A percentile compares a stretch with the other conserved stretches of the same genome.
These are phyloP conservation scores for Fusarium sp. DNA, from an alignment of 2,329 filamentous ascomycete species.

Conservation along the genomic window DNA sequence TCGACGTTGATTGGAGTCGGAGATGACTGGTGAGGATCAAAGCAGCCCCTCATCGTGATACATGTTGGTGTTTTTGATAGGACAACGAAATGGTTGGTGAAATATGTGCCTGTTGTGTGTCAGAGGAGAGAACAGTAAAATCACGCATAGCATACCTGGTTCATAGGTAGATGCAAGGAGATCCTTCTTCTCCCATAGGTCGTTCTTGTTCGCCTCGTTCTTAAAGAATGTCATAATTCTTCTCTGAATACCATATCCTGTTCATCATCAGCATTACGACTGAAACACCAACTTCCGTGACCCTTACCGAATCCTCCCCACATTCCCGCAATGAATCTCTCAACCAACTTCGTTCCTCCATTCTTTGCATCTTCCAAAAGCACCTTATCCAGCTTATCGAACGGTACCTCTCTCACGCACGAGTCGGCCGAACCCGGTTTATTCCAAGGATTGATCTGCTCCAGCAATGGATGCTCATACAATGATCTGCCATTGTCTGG, in stretches of 20 bases:
- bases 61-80: constrained; percentile 22
- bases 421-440: constrained; percentile 32
- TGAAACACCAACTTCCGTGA: too few species aligned
- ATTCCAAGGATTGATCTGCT: constrained; percentile 31
- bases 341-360: constrained; percentile 28
- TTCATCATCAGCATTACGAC: rapidly evolving
- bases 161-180: constrained; percentile 28
- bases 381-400: not conserved
- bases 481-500: constrained; percentile 2
- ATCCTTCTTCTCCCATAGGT: constrained; percentile 32
- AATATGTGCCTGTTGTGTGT: constrained; percentile 11
- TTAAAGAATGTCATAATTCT: constrained; percentile 15
- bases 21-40: constrained; percentile 18
- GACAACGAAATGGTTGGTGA: constrained; percentile 32
- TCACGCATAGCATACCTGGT: not conserved
- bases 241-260: constrained; percentile 26
- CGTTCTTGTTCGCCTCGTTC: constrained; percentile 4
- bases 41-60: constrained; percentile 25
- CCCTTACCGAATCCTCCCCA: constrained; percentile 36
- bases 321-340: constrained; percentile 25
- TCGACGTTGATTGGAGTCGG: not conserved
- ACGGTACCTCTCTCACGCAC: constrained; percentile 25
- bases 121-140: rapidly evolving
- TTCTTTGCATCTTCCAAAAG: constrained; percentile 22
- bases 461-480: constrained; percentile 21